Conservation (phyloP, 108 stramenopile genomes). For the Nitzschia sp. region DNA sequence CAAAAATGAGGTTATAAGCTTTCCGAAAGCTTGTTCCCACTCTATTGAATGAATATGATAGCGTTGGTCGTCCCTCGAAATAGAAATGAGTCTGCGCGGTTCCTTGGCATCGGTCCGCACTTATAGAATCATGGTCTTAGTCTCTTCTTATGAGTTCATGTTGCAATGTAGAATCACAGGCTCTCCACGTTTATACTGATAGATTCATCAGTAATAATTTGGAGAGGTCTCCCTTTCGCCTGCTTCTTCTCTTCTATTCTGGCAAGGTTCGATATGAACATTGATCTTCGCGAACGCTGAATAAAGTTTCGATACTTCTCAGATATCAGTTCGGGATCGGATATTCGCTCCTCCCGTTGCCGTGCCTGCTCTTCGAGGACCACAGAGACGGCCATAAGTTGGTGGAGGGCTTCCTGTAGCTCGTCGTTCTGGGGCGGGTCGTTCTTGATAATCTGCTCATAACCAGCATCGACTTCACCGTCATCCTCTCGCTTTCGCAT, state of each 20-base stretch:
- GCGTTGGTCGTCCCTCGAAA: too few species aligned
- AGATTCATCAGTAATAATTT: not conserved
- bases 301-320: not conserved
- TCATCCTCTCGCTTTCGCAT: not conserved
- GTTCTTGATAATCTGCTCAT: not conserved
- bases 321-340: not conserved
- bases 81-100: too few species aligned
- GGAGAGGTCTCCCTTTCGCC: not conserved
- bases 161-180: not conserved
- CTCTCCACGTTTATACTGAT: not conserved
- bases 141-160: too few species aligned
- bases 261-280: not conserved
- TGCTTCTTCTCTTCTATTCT: not conserved
- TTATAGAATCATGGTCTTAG: too few species aligned
- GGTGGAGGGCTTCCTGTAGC: not conserved
- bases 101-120: too few species aligned
- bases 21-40: too few species aligned
- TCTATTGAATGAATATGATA: too few species aligned
- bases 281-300: not conserved
- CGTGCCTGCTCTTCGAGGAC: not conserved
- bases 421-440: slow-evolving; percentile 1
- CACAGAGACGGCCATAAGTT: not conserved
- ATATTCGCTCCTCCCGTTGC: not conserved
- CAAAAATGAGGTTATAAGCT: too few species aligned
- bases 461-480: not conserved